Base-by-base conservation (phyloP, 768 basidiomycete species). In the Boletus subcaerulescens region DNA sequence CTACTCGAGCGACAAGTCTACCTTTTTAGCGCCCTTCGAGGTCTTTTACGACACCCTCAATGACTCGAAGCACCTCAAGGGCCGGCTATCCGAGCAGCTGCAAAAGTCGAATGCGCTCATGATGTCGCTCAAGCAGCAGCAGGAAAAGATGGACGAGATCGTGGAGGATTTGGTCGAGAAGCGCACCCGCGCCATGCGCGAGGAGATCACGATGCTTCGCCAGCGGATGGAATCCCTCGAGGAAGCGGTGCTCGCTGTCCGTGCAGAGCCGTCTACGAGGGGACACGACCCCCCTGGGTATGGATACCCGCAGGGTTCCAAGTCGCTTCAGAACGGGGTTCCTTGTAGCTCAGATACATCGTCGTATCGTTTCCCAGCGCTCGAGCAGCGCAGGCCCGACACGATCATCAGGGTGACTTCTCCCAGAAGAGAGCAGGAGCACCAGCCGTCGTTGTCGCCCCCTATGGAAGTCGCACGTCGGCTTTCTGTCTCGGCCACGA, bases 1-100 rank as follows among this genome's bases (percentile, higher is more conserved):
- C 13, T 84, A 82, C 63, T 64, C 80, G 11, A 80, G 80, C 22
- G 86, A 87, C 64, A 90, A 87, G 66, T 75, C 81, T 1, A 85
- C 89, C 18, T 94, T 94, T 69, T 73, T 94, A 45, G 83, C 86
- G 0, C 91, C 89, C 3, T 94, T 93, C 60, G 89, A 87, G 63
- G 70, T 79, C 48, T 93, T 94, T 70, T 94, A 92, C 66, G 91
- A 93, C 55, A 86, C 90, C 4, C 80, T 94, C 32, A 80, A 85
- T 51, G 92, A 92, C 67, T 84, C 87, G 15, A 85, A 83, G 64
- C 83, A 89, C 64, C 80, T 93, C 53, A 91, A 92, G 72, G 63
- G 68, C 36, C 91, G 90, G 86, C 76, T 93, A 8, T 74, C 77
- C 22, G 87, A 89, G 43, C 90, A 93, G 70, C 72, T 92, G 33